phyloP scores from a whole-genome alignment of 192 early-diverging fungal genomes.

The Coemansia sp. region DNA sequence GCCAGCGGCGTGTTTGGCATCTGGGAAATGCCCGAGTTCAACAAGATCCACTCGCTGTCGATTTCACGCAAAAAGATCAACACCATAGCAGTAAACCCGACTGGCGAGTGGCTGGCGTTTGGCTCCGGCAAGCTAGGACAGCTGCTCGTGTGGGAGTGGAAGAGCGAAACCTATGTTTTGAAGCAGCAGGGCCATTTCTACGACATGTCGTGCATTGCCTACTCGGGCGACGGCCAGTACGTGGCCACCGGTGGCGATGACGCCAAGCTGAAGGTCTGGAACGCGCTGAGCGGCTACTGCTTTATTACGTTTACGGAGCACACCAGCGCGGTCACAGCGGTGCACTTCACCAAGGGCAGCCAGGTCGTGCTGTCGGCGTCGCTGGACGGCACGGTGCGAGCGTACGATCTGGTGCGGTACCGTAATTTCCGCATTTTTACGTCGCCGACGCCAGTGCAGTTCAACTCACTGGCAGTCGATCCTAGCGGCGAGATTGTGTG shows the following conservation, averaged over 20 bases:
- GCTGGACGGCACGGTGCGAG: slow-evolving; percentile 97
- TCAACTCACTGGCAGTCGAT: slow-evolving; percentile 88
- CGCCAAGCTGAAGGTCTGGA: slow-evolving; percentile 98
- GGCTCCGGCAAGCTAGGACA: slow-evolving; percentile 89
- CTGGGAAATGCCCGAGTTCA: slow-evolving; percentile 95
- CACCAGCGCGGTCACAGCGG: slow-evolving; percentile 67
- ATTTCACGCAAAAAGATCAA: slow-evolving; percentile 92
- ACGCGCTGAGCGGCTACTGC: slow-evolving; percentile 90
- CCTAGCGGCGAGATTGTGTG: slow-evolving; percentile 95
- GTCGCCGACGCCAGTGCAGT: slow-evolving; percentile 92
- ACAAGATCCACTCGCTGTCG: slow-evolving; percentile 89
- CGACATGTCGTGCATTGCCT: slow-evolving; percentile 85
- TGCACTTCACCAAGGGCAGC: slow-evolving; percentile 85
- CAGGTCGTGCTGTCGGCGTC: slow-evolving; percentile 93
- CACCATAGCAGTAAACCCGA: slow-evolving; percentile 78
- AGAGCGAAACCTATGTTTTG: slow-evolving; percentile 96
- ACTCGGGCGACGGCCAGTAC: slow-evolving; percentile 89
- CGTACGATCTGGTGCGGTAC: slow-evolving; percentile 95
- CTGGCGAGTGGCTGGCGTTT: slow-evolving; percentile 97
- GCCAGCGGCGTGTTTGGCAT: slow-evolving; percentile 93
- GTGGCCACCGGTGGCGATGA: slow-evolving; percentile 95
- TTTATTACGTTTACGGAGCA: slow-evolving; percentile 98
- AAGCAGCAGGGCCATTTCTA: slow-evolving; percentile 99
- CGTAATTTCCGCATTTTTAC: slow-evolving; percentile 98
- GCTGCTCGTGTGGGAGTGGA: slow-evolving; percentile 99